Percentiles rank a stretch among this genome's conserved stretches.
Evolutionary conservation across 257 asterid species (phyloP).

Genomic region (Dorcoceras hygrometricum): DNA sequence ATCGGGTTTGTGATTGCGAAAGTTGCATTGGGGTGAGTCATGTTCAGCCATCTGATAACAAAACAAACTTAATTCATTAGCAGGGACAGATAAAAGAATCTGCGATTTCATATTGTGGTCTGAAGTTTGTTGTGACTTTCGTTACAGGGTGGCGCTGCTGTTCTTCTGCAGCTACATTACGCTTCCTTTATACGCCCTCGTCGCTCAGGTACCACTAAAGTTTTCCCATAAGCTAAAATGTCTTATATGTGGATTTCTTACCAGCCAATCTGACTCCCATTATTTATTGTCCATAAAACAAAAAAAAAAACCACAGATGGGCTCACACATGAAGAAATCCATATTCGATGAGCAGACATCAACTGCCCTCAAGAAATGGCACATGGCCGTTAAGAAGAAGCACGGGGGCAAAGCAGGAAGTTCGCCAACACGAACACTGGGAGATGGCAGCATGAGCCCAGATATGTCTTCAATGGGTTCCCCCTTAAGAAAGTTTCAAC

Average conservation of each 20-base stretch:
- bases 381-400: constrained; percentile 76
- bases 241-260: too few relatives aligned
- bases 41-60: constrained; percentile 5
- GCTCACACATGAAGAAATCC: constrained; percentile 72
- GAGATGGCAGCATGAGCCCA: constrained; percentile 49
- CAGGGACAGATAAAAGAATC: background rate
- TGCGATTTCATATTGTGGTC: background rate
- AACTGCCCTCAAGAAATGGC: constrained; percentile 90
- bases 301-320: constrained; percentile 50
- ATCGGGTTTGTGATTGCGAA: constrained; percentile 49
- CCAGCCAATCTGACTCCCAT: too few relatives aligned
- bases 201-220: constrained; percentile 59
- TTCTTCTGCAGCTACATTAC: constrained; percentile 86
- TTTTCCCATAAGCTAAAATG: too few relatives aligned
- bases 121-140: constrained; percentile 1
- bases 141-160: constrained; percentile 58
- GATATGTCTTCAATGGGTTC: constrained; percentile 56
- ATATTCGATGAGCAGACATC: constrained; percentile 92
- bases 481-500: constrained; percentile 63
- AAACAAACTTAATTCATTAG: background rate
- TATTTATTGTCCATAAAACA: too few relatives aligned
- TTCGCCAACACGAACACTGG: constrained; percentile 52
- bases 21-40: constrained; percentile 59
- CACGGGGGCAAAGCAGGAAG: constrained; percentile 42
- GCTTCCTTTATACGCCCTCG: constrained; percentile 79